Base-by-base conservation (phyloP, 345 rosid species). In the Schrenkiella parvula region DNA sequence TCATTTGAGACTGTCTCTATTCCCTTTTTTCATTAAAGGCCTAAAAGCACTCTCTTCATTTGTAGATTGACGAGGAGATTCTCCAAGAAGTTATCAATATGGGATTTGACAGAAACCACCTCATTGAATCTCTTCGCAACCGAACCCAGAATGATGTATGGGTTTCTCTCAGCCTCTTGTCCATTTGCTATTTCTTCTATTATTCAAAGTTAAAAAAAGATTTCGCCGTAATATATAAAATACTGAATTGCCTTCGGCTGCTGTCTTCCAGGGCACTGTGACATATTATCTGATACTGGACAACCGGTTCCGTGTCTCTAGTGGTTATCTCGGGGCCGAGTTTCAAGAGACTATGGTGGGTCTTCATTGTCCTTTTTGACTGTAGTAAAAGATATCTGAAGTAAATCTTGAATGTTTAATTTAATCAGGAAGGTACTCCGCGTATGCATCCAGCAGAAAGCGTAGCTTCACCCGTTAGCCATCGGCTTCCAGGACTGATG, bases 51-150 rank as follows among this genome's bases (percentile, higher is more conserved):
- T 55, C 22, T 44, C 53, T 64, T 70, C 61, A 3, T 76, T 14
- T 81, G 76, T 88, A 95, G 99, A 87, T 91, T 73, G 91, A 91
- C 52, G 96, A 89, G 72, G 90, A 95, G 67, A 87, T 95, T 70
- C 87, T 95, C 61, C 86, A 82, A 80, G 89, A 88, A 71, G 95
- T 84, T 52, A 78, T 89, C 56, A 79, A 70, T 59, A 84, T 80
- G 95, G 93, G 96, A 68, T 88, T 89, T 76, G 87, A 86, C 74
- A 79, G 85, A 78, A 87, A 76, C 73, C 87, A 75, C 51, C 80
- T 88, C 37, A 50, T 89, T 66, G 96, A 91, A 65, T 88, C 91
- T 66, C 96, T 95, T 73, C 85, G 83, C 59, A 88, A 82, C 75
- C 79, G 93, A 71, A 76, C 75, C 47, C 95, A 86, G 52, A 85